These are phyloP conservation scores for Sphaerostilbella broomeana DNA, from an alignment of 2,329 filamentous ascomycete species.

Conservation along the genomic window DNA sequence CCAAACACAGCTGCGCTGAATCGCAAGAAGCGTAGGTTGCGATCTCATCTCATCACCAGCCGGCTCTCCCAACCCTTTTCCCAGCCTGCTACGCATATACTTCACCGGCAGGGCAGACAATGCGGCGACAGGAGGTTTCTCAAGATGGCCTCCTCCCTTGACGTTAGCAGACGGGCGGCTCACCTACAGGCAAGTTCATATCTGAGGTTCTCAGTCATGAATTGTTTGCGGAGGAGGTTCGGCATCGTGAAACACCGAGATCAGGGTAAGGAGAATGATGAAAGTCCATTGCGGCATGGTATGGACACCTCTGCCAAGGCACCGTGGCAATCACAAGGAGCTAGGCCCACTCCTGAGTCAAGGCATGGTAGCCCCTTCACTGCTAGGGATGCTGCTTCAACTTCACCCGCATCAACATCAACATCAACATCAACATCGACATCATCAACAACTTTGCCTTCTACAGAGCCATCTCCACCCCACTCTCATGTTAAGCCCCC, in stretches of 20 bases:
- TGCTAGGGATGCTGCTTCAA: background rate
- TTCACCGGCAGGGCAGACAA: constrained; percentile 49
- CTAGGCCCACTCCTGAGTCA: constrained; percentile 18
- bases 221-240: constrained; percentile 47
- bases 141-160: constrained; percentile 39
- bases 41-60: constrained; percentile 59
- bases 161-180: constrained; percentile 31
- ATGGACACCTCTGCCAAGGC: constrained; percentile 17
- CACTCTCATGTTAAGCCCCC: constrained; percentile 16
- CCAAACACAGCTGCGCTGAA: constrained; percentile 42
- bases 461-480: background rate
- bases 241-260: constrained; percentile 24
- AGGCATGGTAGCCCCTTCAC: background rate
- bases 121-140: constrained; percentile 42
- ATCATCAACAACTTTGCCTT: background rate
- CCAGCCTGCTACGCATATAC: constrained; percentile 61
- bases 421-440: constrained; percentile 2
- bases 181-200: constrained; percentile 46
- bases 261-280: constrained; percentile 24
- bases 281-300: constrained; percentile 18
- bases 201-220: constrained; percentile 60
- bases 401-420: background rate
- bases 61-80: constrained; percentile 64
- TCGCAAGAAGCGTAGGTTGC: constrained; percentile 62
- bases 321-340: constrained; percentile 19